Conservation (phyloP, 495 filamentous ascomycete genomes). For the Haplographium delicatum region DNA sequence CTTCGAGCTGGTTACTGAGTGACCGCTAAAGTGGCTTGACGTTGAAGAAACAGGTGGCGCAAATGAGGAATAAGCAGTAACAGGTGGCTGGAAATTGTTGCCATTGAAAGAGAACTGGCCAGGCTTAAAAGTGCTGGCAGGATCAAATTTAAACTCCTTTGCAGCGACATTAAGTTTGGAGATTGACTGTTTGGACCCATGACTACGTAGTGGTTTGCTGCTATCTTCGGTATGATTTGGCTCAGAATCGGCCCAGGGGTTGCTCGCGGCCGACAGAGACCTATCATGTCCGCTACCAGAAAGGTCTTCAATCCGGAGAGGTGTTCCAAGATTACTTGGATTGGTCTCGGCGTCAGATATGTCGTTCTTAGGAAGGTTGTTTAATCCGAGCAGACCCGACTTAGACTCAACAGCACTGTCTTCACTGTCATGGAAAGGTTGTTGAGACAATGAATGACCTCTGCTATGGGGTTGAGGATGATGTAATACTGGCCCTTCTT, state of each 20-base stretch:
- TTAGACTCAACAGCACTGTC: conserved; percentile 24
- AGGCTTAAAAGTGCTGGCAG: conserved; percentile 55
- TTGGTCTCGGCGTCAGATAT: conserved; percentile 71
- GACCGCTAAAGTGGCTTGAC: conserved; percentile 23
- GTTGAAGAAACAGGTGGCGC: conserved; percentile 17
- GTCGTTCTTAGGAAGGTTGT: conserved; percentile 31
- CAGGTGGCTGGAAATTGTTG: conserved; percentile 47
- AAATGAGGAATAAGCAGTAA: conserved; percentile 16
- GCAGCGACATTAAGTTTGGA: conserved; percentile 84
- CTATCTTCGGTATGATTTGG: conserved; percentile 1
- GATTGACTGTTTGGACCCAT: conserved; percentile 59
- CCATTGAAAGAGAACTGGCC: conserved; percentile 50
- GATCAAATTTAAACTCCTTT: conserved; percentile 81
- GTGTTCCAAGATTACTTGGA: conserved; percentile 65
- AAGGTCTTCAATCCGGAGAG: conserved; percentile 32
- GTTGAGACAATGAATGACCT: conserved; percentile 51
- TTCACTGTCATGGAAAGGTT: conserved; percentile 37
- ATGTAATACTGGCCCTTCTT: conserved; percentile 45
- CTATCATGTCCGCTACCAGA: conserved; percentile 14
- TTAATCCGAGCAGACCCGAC: conserved; percentile 3
- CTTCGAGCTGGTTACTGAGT: conserved; percentile 16
- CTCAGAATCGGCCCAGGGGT: conserved; percentile 26
- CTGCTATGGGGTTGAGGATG: conserved; percentile 58
- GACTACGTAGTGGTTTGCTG: conserved; percentile 27
- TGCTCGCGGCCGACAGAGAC: conserved; percentile 20